Conservation (phyloP, 2,329 filamentous ascomycete species). For the Colletotrichum eremochloae region DNA sequence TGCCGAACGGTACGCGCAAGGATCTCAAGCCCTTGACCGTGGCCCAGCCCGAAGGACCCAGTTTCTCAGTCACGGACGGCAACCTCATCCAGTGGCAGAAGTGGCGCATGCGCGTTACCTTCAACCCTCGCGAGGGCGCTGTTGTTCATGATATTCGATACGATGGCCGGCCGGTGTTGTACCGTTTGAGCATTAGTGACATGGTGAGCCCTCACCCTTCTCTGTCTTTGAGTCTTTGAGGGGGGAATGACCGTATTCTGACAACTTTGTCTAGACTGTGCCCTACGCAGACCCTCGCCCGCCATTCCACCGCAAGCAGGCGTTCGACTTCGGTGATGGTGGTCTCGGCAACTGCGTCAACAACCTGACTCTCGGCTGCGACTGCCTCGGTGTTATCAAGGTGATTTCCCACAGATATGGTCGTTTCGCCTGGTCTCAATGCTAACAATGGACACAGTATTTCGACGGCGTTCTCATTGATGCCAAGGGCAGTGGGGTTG, state of each 20-base stretch:
- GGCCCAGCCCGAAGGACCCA: constrained; percentile 71
- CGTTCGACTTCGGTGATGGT: constrained; percentile 78
- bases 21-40: constrained; percentile 73
- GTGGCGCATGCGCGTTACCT: constrained; percentile 71
- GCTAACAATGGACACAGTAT: constrained; percentile 26
- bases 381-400: constrained; percentile 63
- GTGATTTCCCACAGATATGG: background rate
- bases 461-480: constrained; percentile 47
- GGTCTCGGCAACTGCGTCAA: constrained; percentile 76
- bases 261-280: constrained; percentile 15
- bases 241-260: background rate
- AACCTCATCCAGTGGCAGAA: constrained; percentile 61
- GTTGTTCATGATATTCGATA: constrained; percentile 71
- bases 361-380: constrained; percentile 77
- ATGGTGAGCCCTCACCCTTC: constrained; percentile 54
- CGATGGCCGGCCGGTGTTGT: constrained; percentile 68
- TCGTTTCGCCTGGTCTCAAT: background rate
- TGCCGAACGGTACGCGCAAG: constrained; percentile 56
- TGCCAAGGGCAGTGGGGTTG: constrained; percentile 53
- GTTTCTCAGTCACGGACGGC: constrained; percentile 63
- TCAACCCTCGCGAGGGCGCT: constrained; percentile 70
- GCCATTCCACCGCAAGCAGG: constrained; percentile 63
- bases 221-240: background rate
- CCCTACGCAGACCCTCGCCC: constrained; percentile 41
- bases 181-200: constrained; percentile 69